Evolutionary conservation across 768 basidiomycete species (phyloP).

Genomic region (Tricholoma hemisulphureum): DNA sequence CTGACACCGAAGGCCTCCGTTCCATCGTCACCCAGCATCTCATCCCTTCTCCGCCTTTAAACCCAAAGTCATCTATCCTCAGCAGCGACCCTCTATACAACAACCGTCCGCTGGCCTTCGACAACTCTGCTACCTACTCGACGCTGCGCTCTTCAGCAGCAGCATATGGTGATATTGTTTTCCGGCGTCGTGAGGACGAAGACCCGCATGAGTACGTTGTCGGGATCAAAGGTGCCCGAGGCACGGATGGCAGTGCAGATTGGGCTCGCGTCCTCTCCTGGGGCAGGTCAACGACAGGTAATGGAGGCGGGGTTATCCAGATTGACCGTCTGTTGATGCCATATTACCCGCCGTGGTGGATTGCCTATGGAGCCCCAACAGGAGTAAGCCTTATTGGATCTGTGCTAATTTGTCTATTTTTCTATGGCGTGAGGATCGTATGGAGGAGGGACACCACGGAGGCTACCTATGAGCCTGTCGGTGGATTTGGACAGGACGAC

Average conservation of each 20-base stretch:
- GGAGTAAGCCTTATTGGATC: constrained; percentile 60
- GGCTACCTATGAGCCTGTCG: constrained; percentile 87
- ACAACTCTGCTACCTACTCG: constrained; percentile 68
- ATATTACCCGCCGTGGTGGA: constrained; percentile 85
- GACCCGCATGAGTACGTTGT: constrained; percentile 57
- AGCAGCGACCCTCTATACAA: constrained; percentile 48
- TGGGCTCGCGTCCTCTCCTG: constrained; percentile 66
- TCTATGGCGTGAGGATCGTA: constrained; percentile 65
- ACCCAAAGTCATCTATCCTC: constrained; percentile 20
- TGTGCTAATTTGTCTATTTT: constrained; percentile 62
- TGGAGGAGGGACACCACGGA: constrained; percentile 79
- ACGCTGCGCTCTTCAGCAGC: constrained; percentile 71
- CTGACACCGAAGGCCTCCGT: constrained; percentile 50
- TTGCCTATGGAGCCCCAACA: constrained; percentile 69
- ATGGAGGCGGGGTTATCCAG: constrained; percentile 84
- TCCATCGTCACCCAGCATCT: constrained; percentile 76
- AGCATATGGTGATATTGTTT: constrained; percentile 80
- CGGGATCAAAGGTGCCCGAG: constrained; percentile 72
- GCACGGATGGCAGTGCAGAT: constrained; percentile 59
- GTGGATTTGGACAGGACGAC: constrained; percentile 68
- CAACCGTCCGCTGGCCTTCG: constrained; percentile 70
- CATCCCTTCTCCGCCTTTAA: constrained; percentile 45
- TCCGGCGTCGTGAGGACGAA: constrained; percentile 51
- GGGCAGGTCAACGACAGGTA: constrained; percentile 74
- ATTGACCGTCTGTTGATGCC: constrained; percentile 84